Base-by-base conservation (phyloP, 805 yeast genomes). In the Kodamaea leandrae region DNA sequence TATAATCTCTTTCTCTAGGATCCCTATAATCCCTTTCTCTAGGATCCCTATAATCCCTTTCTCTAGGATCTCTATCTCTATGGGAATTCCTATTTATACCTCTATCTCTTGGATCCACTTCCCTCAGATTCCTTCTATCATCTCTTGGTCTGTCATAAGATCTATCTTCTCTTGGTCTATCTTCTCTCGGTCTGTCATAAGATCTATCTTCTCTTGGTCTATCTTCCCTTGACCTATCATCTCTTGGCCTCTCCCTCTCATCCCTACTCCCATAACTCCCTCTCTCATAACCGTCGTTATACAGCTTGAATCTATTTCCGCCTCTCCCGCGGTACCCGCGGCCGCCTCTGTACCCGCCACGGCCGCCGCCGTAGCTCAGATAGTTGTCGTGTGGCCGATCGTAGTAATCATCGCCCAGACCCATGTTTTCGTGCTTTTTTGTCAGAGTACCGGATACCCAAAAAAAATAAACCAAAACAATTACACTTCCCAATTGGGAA, bases 321-420 rank as follows among this genome's bases (percentile, higher is more conserved):
- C 49, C 51, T 38, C 53, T 39, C 17, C 58, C 57, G 23, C 61
- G 48, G 41, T 48, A 50, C 2, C 52, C 55, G 17, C 62, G 56
- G 14, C 43, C 25, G n/a, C 52, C 55, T 40, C 58, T 37, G 30
- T 54, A 48, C 7, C 47, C 44, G 20, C 52, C 57, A 35, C 55
- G 45, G 30, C 47, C 42, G 17, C 50, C 35, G 2, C 54, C 20
- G 18, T 26, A n/a, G n/a, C 23, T 36, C 16, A 25, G 32, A n/a
- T 37, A 30, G 27, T 35, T 24, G 20, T 37, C 39, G 7, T 37
- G 20, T 30, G 16, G 17, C 17, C 36, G 24, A 7, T 38, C 37
- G 19, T 45, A 42, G 28, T 46, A 37, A 4, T 42, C 37, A 4
- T 42, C 37, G 38, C 20, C 34, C 35, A 5, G 29, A 16, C 30